A percentile compares a stretch with the other conserved stretches of the same genome.
Conservation (phyloP, 179 eudicot species). For the Spinacia oleracea region DNA sequence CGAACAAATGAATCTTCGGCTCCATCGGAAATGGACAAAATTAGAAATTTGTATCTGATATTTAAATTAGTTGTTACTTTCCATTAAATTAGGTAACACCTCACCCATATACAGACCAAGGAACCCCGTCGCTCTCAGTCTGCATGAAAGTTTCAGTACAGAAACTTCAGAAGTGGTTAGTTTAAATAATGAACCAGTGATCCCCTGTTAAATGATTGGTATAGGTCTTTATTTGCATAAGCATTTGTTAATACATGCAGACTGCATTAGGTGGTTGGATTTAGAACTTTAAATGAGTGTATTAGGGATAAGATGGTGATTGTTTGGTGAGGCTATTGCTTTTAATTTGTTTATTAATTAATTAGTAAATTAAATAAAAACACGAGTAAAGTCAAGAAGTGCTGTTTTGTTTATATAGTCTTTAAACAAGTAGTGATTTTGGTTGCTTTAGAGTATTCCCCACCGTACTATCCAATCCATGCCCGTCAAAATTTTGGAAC, state of each 20-base stretch:
- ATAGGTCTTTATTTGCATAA: not conserved
- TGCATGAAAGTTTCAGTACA: not conserved
- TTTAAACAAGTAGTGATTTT: too few relatives aligned
- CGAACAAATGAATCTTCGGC: too few relatives aligned
- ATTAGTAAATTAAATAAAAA: too few relatives aligned
- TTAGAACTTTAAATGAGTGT: constrained; percentile 6
- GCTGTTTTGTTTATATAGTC: constrained; percentile 28
- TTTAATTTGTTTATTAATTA: too few relatives aligned
- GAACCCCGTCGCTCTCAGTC: not conserved
- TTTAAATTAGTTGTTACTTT: not conserved
- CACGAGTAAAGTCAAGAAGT: not conserved
- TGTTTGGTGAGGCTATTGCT: constrained; percentile 25
- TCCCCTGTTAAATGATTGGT: constrained; percentile 5
- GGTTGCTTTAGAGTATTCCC: constrained; percentile 25
- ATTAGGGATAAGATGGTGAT: constrained; percentile 22
- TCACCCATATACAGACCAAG: not conserved
- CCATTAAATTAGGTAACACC: not conserved
- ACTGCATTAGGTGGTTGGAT: constrained; percentile 16
- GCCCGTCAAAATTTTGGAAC: constrained; percentile 21
- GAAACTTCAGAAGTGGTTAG: not conserved
- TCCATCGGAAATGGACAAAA: too few relatives aligned
- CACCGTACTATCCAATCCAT: constrained; percentile 21
- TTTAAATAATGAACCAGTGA: not conserved
- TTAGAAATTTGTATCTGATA: not conserved
- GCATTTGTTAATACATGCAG: constrained; percentile 10